phyloP scores from a whole-genome alignment of 2,329 filamentous ascomycete genomes.

The Diaporthe ilicicola region DNA sequence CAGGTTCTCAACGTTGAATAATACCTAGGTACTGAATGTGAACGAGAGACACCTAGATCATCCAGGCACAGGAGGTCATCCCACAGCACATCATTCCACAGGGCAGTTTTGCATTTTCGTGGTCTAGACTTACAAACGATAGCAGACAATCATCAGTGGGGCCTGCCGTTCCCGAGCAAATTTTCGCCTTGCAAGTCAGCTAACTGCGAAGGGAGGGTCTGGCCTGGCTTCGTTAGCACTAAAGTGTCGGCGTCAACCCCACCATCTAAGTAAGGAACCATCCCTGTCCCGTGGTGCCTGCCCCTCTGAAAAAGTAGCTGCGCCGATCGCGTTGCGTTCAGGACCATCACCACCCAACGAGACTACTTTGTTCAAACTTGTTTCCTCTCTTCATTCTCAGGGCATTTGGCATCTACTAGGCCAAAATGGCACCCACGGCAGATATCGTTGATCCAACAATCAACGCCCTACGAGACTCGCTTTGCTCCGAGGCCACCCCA shows the following conservation, averaged over 20 bases:
- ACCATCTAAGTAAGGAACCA: neutral
- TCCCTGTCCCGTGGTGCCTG: slow-evolving; percentile 5
- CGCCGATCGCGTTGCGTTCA: slow-evolving; percentile 4
- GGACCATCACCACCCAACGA: neutral
- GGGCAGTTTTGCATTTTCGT: neutral
- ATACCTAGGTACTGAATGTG: no score
- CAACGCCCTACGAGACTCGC: slow-evolving; percentile 73
- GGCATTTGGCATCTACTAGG: neutral
- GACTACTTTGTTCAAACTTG: neutral
- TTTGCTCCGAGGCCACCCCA: slow-evolving; percentile 81
- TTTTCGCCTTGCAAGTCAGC: neutral
- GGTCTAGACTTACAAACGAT: neutral
- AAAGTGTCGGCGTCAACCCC: slow-evolving; percentile 2
- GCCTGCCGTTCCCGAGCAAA: neutral
- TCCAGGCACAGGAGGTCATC: neutral
- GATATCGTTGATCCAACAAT: slow-evolving; percentile 55
- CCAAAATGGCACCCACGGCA: slow-evolving; percentile 39
- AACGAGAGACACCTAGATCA: neutral
- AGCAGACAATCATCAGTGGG: neutral
- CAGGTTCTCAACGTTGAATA: no score
- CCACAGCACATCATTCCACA: neutral
- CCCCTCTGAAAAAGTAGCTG: neutral
- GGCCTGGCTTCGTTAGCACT: neutral
- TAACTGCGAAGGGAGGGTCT: neutral
- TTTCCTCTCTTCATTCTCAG: neutral